phyloP scores from a whole-genome alignment of 805 yeast species.

The Metschnikowia kunwiensis region DNA sequence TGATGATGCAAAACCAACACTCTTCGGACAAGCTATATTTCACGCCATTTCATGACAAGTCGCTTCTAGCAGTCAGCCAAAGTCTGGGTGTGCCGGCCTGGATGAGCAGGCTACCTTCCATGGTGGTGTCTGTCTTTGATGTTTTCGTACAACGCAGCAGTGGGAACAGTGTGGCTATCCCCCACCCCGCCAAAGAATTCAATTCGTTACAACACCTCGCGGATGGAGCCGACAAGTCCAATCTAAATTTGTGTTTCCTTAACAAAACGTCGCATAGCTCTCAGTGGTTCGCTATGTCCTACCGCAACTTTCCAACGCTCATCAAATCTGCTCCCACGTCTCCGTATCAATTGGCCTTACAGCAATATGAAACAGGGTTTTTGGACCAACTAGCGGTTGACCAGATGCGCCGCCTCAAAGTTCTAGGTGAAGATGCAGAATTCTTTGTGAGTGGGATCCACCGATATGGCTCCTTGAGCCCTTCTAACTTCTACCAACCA shows the following conservation, averaged over 20 bases:
- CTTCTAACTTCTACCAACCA: slow-evolving; percentile 37
- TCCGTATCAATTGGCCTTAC: slow-evolving; percentile 47
- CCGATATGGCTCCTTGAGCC: slow-evolving; percentile 26
- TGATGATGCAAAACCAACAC: slow-evolving; percentile 44
- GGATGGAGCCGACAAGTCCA: slow-evolving; percentile 19
- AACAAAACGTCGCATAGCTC: slow-evolving; percentile 64
- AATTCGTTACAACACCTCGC: slow-evolving; percentile 28
- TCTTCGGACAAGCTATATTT: slow-evolving; percentile 74
- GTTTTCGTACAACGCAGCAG: slow-evolving; percentile 39
- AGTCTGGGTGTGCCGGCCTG: slow-evolving; percentile 72
- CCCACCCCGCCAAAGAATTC: slow-evolving; percentile 60
- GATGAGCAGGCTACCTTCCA: slow-evolving; percentile 70
- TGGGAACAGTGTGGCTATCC: slow-evolving; percentile 49
- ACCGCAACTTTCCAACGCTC: slow-evolving; percentile 70
- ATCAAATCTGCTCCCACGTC: slow-evolving; percentile 79
- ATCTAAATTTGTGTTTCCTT: slow-evolving; percentile 50
- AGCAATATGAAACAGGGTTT: slow-evolving; percentile 23
- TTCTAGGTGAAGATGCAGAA: slow-evolving; percentile 21
- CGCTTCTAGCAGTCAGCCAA: slow-evolving; percentile 72
- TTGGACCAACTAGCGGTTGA: slow-evolving; percentile 12
- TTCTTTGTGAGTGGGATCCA: slow-evolving; percentile 36
- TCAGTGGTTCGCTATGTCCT: slow-evolving; percentile 84
- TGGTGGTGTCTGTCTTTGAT: slow-evolving; percentile 79
- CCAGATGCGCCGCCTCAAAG: slow-evolving; percentile 17
- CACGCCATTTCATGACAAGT: slow-evolving; percentile 79